Percentiles rank a stretch among this genome's conserved stretches.
Conservation (phyloP, 768 basidiomycete genomes). For the Russula abietina region DNA sequence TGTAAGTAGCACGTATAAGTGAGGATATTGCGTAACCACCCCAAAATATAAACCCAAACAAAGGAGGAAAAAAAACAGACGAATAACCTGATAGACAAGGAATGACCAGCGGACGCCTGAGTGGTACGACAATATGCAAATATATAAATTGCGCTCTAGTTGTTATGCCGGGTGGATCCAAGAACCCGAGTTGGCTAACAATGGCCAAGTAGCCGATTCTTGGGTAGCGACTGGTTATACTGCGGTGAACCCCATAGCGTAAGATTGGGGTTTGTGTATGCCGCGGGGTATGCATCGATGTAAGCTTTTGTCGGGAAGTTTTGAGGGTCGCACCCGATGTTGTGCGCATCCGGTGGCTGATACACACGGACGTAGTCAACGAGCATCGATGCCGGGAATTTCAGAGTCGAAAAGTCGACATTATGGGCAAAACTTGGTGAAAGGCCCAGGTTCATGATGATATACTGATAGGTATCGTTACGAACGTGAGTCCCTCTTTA, state of each 20-base stretch:
- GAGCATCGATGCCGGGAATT: constrained; percentile 66
- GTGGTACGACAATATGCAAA: not conserved
- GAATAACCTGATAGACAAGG: not conserved
- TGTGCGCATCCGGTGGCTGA: constrained; percentile 61
- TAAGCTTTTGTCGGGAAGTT: constrained; percentile 77
- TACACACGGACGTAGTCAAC: constrained; percentile 91
- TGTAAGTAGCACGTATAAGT: constrained; percentile 5
- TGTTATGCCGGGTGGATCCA: not conserved
- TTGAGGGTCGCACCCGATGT: constrained; percentile 79
- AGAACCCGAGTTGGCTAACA: not conserved
- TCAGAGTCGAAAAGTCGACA: constrained; percentile 66
- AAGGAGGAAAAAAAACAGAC: not conserved
- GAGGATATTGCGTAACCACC: not conserved
- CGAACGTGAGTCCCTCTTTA: not conserved
- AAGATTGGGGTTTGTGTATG: constrained; percentile 78
- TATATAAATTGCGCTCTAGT: constrained; percentile 5
- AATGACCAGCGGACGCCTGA: not conserved
- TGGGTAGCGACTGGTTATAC: constrained; percentile 21
- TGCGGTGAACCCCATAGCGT: constrained; percentile 56
- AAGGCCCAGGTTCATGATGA: constrained; percentile 82
- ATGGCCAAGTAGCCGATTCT: constrained; percentile 14
- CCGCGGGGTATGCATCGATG: constrained; percentile 65
- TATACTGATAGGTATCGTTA: constrained; percentile 44
- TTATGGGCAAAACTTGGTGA: constrained; percentile 65
- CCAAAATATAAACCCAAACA: not conserved